phyloP scores from a whole-genome alignment of 1,284 basidiomycete genomes.

The Porogramme epimiltina region DNA sequence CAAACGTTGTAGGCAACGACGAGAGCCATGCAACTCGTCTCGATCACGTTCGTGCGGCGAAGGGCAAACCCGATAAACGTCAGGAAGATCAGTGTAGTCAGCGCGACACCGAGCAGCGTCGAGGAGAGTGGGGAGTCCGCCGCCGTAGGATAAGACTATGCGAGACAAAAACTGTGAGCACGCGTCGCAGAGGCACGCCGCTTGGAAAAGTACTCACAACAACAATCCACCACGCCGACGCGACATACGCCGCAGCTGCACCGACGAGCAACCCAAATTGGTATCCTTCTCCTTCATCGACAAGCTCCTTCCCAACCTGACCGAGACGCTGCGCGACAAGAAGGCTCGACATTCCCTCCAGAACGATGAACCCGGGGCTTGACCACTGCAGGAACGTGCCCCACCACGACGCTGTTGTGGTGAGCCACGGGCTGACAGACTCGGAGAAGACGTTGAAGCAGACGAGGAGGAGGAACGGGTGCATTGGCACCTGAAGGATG shows the following conservation, averaged over 20 bases:
- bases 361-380: slow-evolving; percentile 76
- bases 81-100: slow-evolving; percentile 78
- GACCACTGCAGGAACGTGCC: slow-evolving; percentile 68
- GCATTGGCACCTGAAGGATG: slow-evolving; percentile 78
- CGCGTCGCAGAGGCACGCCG: too few species aligned
- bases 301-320: slow-evolving; percentile 71
- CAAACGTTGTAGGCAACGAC: slow-evolving; percentile 88
- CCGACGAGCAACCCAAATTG: slow-evolving; percentile 76
- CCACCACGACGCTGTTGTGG: slow-evolving; percentile 68
- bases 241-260: slow-evolving; percentile 75
- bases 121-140: slow-evolving; percentile 84
- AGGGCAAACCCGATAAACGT: slow-evolving; percentile 89
- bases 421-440: slow-evolving; percentile 57
- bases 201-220: slow-evolving; percentile 46
- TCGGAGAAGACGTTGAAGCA: slow-evolving; percentile 80
- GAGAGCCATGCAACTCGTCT: slow-evolving; percentile 84
- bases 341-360: slow-evolving; percentile 84
- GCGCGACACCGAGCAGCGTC: slow-evolving; percentile 78
- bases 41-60: slow-evolving; percentile 90
- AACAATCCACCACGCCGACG: slow-evolving; percentile 81
- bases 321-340: slow-evolving; percentile 81
- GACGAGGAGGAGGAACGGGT: slow-evolving; percentile 77
- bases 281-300: slow-evolving; percentile 67
- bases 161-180: too few species aligned
- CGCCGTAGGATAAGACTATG: slow-evolving; percentile 73